A percentile compares a stretch with the other conserved stretches of the same genome.
phyloP scores from a whole-genome alignment of 2,329 filamentous ascomycete genomes.

The Pestalotiopsis sp. region DNA sequence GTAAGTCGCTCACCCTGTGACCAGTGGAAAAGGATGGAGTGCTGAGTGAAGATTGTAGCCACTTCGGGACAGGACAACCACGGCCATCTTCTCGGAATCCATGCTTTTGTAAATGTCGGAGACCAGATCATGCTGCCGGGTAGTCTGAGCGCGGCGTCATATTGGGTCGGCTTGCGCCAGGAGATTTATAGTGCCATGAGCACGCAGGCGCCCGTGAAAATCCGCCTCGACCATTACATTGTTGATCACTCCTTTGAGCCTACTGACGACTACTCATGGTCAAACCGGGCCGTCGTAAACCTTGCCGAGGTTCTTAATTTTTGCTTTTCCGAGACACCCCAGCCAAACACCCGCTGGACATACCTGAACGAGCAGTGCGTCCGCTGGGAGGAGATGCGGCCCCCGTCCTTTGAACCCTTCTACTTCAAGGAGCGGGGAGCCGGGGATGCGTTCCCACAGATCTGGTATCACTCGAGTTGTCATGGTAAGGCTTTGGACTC shows the following conservation, averaged over 20 bases:
- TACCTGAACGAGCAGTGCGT: constrained; percentile 44
- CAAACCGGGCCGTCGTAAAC: constrained; percentile 63
- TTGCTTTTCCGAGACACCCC: constrained; percentile 53
- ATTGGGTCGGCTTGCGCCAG: constrained; percentile 60
- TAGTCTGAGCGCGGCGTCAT: constrained; percentile 53
- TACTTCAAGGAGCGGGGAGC: constrained; percentile 43
- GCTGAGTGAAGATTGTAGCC: constrained; percentile 32
- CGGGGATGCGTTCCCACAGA: constrained; percentile 54
- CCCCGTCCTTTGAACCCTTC: constrained; percentile 57
- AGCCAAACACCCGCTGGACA: constrained; percentile 40
- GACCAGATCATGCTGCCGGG: constrained; percentile 41
- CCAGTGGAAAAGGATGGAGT: not conserved
- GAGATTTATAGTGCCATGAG: constrained; percentile 61
- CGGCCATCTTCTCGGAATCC: constrained; percentile 48
- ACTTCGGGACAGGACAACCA: constrained; percentile 47
- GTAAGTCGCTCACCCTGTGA: constrained; percentile 19
- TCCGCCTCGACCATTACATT: constrained; percentile 52
- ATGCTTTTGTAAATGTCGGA: constrained; percentile 47
- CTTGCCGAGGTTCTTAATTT: constrained; percentile 67
- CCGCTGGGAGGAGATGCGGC: constrained; percentile 50
- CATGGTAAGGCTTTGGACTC: constrained; percentile 42
- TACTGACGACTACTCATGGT: constrained; percentile 57
- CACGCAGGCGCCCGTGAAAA: constrained; percentile 46
- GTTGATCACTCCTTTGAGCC: constrained; percentile 52
- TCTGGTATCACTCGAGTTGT: constrained; percentile 59